phyloP scores from a whole-genome alignment of 208 protist species.

The Leishmania amazonensis region DNA sequence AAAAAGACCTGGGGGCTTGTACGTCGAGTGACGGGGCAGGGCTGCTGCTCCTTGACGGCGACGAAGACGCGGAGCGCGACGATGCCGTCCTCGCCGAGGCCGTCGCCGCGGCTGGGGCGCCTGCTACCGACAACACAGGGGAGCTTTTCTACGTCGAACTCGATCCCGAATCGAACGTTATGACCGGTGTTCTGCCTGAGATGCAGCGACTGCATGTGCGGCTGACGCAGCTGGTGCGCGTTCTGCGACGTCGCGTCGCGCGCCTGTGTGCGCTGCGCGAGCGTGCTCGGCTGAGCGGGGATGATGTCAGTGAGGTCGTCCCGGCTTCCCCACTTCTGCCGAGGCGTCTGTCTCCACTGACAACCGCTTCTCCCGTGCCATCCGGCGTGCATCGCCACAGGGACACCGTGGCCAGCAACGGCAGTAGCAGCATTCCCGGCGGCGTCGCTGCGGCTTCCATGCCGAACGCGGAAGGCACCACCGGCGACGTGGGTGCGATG shows the following conservation, averaged over 20 bases:
- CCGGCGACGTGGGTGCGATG: conserved; percentile 5
- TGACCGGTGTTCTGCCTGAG: conserved; percentile 33
- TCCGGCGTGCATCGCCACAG: conserved; percentile 3
- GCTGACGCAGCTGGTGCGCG: conserved; percentile 21
- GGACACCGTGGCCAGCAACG: conserved; percentile 4
- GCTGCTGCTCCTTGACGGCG: background rate
- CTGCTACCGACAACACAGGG: conserved; percentile 9
- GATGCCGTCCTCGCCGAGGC: conserved; percentile 3
- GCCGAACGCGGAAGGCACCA: background rate
- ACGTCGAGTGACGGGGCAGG: background rate
- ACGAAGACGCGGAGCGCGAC: conserved; percentile 1
- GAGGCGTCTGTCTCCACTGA: background rate
- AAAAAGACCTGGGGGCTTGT: background rate
- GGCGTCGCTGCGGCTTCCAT: background rate
- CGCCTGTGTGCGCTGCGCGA: conserved; percentile 24
- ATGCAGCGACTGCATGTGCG: conserved; percentile 37
- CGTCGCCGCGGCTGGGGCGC: background rate
- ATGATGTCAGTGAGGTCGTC: conserved; percentile 20
- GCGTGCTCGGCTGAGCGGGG: conserved; percentile 13
- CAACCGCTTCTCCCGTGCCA: background rate
- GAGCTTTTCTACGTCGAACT: conserved; percentile 37
- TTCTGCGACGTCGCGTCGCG: conserved; percentile 21
- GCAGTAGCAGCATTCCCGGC: background rate
- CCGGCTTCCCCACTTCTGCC: conserved; percentile 1
- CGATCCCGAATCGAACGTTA: conserved; percentile 23